Conservation (phyloP, 805 yeast genomes). For the Ogataea neopini region DNA sequence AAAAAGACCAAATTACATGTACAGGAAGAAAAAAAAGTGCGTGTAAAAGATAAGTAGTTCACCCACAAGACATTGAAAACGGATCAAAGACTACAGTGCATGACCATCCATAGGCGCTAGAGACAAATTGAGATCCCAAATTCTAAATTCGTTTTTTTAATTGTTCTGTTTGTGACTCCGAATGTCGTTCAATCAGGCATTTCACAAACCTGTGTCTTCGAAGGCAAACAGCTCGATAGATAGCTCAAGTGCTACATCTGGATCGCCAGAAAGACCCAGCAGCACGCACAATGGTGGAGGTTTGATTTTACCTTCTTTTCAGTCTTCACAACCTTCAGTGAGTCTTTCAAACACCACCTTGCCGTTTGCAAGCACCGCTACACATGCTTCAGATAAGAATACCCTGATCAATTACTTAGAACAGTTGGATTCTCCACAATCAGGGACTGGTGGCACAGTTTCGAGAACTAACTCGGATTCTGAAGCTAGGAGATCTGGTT, state of each 20-base stretch:
- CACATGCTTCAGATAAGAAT: constrained; percentile 9
- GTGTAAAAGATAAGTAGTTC: not conserved
- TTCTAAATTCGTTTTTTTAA: not conserved
- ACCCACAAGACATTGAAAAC: not conserved
- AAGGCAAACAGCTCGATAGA: not conserved
- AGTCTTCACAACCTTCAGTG: constrained; percentile 26
- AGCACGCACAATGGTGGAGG: constrained; percentile 19
- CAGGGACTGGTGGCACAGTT: not conserved
- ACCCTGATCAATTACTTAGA: constrained; percentile 22
- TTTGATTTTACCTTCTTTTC: constrained; percentile 24
- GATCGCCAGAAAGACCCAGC: constrained; percentile 5
- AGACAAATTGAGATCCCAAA: not conserved
- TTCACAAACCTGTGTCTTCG: constrained; percentile 2
- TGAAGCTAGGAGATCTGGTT: not conserved
- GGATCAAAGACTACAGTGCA: not conserved
- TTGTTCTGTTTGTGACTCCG: not conserved
- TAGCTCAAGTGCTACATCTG: constrained; percentile 3
- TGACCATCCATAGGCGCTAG: not conserved
- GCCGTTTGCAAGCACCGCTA: constrained; percentile 15
- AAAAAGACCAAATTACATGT: too few relatives aligned
- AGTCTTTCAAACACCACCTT: constrained; percentile 20
- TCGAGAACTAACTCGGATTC: not conserved
- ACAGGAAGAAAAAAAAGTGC: too few relatives aligned
- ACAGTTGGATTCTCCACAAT: constrained; percentile 18
- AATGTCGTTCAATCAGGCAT: constrained; percentile 10